A percentile compares a stretch with the other conserved stretches of the same genome.
Conservation (phyloP, 805 yeast species). For the Yarrowia porcina region DNA sequence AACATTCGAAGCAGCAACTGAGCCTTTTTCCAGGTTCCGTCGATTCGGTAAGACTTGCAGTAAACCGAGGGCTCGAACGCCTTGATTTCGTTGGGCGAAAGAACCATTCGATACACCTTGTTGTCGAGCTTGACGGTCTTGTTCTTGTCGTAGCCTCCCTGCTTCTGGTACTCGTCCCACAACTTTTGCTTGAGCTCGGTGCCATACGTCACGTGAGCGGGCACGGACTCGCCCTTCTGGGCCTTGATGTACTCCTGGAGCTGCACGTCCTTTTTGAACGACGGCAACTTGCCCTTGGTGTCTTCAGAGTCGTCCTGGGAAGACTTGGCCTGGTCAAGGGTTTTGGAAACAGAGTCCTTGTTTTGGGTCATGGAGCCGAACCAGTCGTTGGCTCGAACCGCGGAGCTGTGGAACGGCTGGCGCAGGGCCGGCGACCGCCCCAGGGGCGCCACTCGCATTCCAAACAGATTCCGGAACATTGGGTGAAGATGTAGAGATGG, state of each 20-base stretch:
- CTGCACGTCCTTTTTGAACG: neutral
- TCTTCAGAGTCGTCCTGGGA: neutral
- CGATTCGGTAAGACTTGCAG: slow-evolving; percentile 73
- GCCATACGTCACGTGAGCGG: neutral
- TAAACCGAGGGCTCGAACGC: slow-evolving; percentile 86
- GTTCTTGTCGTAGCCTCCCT: slow-evolving; percentile 60
- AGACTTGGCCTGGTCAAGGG: no score
- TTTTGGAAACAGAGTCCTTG: no score
- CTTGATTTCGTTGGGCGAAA: slow-evolving; percentile 65
- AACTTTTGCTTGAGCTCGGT: slow-evolving; percentile 14
- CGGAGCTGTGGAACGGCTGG: neutral
- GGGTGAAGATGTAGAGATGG: neutral
- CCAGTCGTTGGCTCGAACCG: slow-evolving; percentile 3
- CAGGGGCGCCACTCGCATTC: neutral
- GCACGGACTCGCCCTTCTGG: neutral
- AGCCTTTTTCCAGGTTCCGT: slow-evolving; percentile 86
- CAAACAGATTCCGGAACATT: neutral
- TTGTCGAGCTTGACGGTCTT: slow-evolving; percentile 49
- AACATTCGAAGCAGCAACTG: slow-evolving; percentile 74
- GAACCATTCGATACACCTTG: slow-evolving; percentile 51
- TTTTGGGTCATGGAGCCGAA: slow-evolving; percentile 21
- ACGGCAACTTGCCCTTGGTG: neutral
- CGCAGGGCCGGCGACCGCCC: neutral
- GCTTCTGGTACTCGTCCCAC: slow-evolving; percentile 11
- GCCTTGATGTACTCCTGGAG: slow-evolving; percentile 3